A percentile compares a stretch with the other conserved stretches of the same genome.
phyloP scores from a whole-genome alignment of 2,329 filamentous ascomycete species.

The Aspergillus pseudoglaucus region DNA sequence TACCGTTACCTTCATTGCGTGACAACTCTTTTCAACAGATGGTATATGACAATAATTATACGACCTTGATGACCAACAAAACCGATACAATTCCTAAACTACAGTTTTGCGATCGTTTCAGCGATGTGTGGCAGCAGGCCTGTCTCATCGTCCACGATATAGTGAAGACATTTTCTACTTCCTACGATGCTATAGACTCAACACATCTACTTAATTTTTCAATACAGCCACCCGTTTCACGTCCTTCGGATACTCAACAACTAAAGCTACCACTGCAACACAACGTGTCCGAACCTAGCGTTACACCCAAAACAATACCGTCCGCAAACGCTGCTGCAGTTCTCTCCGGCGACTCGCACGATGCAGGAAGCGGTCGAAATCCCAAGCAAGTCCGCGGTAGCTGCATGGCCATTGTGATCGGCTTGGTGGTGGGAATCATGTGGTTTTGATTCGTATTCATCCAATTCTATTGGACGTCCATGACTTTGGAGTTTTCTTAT shows the following conservation, averaged over 20 bases:
- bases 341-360: constrained; percentile 17
- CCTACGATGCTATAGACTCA: not conserved
- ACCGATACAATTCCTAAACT: not conserved
- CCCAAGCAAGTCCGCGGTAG: constrained; percentile 26
- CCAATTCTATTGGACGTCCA: not conserved
- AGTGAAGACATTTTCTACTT: not conserved
- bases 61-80: constrained; percentile 2
- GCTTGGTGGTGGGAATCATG: constrained; percentile 30
- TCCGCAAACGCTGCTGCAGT: constrained; percentile 6
- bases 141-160: constrained; percentile 12
- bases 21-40: constrained; percentile 1
- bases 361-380: constrained; percentile 16
- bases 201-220: not conserved
- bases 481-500: not conserved
- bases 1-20: constrained; percentile 5
- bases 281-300: not conserved
- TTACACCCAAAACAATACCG: constrained; percentile 1
- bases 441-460: constrained; percentile 22
- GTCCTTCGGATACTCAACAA: too few species aligned
- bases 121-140: constrained; percentile 28
- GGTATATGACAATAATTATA: constrained; percentile 3
- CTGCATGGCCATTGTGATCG: constrained; percentile 33
- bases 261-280: too few species aligned
- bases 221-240: too few species aligned
- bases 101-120: constrained; percentile 7